phyloP scores from a whole-genome alignment of 345 rosid genomes.

The Eutrema yunnanense region DNA sequence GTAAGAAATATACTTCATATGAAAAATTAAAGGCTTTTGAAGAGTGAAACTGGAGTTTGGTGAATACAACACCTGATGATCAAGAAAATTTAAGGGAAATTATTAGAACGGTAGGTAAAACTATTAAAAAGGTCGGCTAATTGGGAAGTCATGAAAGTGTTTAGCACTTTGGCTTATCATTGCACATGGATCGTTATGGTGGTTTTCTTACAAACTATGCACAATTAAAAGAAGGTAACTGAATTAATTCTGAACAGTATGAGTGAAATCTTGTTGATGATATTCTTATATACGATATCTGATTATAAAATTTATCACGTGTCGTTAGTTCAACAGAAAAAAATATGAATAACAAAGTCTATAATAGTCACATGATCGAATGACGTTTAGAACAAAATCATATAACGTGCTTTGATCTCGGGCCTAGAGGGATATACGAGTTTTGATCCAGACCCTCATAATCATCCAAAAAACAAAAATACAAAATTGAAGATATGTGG shows the following conservation, averaged over 20 bases:
- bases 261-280: neutral
- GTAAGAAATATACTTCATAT: neutral
- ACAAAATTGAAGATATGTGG: too few relatives aligned
- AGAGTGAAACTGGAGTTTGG: neutral
- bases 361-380: too few relatives aligned
- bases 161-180: neutral
- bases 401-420: too few relatives aligned
- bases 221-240: neutral
- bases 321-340: too few relatives aligned
- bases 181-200: neutral
- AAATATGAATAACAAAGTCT: neutral
- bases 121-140: neutral
- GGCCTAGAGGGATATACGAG: too few relatives aligned
- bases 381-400: too few relatives aligned
- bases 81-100: neutral
- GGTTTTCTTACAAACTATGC: neutral
- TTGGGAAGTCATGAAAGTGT: neutral
- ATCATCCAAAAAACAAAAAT: too few relatives aligned
- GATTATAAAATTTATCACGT: too few relatives aligned
- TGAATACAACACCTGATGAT: neutral
- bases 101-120: neutral
- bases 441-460: too few relatives aligned
- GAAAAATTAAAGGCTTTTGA: neutral
- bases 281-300: neutral
- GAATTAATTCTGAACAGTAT: neutral